Evolutionary conservation across 169 alveolate genomes (phyloP).

Genomic region (Plasmodium fragile): DNA sequence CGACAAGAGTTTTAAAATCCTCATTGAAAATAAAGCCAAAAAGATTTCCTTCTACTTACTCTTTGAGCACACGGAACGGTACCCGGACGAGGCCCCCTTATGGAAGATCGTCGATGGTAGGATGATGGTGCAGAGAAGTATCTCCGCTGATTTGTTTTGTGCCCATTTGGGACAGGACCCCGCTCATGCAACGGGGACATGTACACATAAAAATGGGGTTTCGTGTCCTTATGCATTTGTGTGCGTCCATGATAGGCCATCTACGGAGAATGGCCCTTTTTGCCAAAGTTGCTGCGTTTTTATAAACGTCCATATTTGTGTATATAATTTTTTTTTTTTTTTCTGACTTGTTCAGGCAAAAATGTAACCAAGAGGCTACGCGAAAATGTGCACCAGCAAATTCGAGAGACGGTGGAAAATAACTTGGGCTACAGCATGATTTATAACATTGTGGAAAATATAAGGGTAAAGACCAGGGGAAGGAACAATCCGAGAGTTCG

Average conservation of each 20-base stretch:
- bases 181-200: not conserved
- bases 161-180: not conserved
- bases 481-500: not conserved
- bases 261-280: not conserved
- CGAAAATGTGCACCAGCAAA: constrained; percentile 28
- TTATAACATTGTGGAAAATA: constrained; percentile 56
- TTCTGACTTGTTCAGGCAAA: not conserved
- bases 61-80: constrained; percentile 41
- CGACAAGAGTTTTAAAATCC: constrained; percentile 26
- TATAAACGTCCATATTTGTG: not conserved
- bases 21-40: constrained; percentile 43
- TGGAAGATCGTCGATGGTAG: constrained; percentile 60
- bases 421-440: constrained; percentile 69
- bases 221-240: not conserved
- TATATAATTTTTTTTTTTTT: not conserved
- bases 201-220: not conserved
- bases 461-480: constrained; percentile 26
- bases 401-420: constrained; percentile 54
- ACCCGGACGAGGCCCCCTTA: constrained; percentile 55
- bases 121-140: not conserved
- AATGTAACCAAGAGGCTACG: constrained; percentile 6
- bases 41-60: constrained; percentile 43
- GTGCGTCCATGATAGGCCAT: not conserved
- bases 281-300: not conserved
- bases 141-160: not conserved